These are phyloP conservation scores for Caryopteris hybrid DNA, from an alignment of 305 asterid species.

Conservation along the genomic window DNA sequence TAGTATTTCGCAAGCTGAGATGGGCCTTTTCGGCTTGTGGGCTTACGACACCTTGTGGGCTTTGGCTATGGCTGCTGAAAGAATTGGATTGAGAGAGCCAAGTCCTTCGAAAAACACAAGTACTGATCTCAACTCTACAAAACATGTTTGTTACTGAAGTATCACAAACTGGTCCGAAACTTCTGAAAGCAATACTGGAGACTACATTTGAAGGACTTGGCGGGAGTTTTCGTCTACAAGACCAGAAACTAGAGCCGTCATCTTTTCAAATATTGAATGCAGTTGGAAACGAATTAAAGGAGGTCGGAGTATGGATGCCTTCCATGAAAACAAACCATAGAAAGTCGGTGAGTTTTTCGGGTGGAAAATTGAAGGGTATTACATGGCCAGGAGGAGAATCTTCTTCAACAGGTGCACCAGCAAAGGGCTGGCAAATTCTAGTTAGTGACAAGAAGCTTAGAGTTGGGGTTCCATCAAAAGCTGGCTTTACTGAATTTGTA, in stretches of 20 bases:
- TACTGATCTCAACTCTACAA: conserved; percentile 14
- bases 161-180: conserved; percentile 35
- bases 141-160: conserved; percentile 16
- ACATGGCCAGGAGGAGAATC: conserved; percentile 35
- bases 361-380: conserved; percentile 4
- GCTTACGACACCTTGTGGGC: conserved; percentile 37
- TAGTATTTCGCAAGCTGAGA: neutral
- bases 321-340: neutral
- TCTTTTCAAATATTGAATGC: conserved; percentile 15
- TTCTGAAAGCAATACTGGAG: conserved; percentile 24
- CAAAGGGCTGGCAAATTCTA: conserved; percentile 23
- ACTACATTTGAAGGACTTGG: conserved; percentile 20
- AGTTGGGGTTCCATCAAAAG: conserved; percentile 25
- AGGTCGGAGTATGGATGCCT: conserved; percentile 29
- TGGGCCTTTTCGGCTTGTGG: conserved; percentile 9
- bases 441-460: conserved; percentile 23
- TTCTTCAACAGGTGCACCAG: neutral
- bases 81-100: conserved; percentile 8
- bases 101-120: conserved; percentile 8
- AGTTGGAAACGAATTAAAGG: neutral
- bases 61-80: conserved; percentile 45
- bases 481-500: conserved; percentile 25
- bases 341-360: no score
- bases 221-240: conserved; percentile 18
- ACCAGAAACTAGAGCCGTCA: conserved; percentile 20